phyloP scores from a whole-genome alignment of 1,284 basidiomycete genomes.

The Gomphus sp. region DNA sequence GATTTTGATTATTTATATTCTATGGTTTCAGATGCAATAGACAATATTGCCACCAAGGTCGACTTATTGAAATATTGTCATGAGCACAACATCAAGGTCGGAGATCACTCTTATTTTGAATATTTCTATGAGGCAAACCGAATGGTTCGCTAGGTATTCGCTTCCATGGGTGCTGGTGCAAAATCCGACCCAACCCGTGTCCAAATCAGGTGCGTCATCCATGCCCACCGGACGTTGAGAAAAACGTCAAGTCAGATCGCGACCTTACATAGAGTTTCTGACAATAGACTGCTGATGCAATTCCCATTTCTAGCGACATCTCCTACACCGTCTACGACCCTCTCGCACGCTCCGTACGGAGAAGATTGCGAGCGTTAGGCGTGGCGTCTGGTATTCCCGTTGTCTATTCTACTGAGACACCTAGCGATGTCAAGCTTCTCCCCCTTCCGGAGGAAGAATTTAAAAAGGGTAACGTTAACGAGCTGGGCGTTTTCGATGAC shows the following conservation, averaged over 20 bases:
- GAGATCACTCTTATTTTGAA: constrained; percentile 2
- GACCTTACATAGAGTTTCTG: background rate
- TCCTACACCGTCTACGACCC: constrained; percentile 93
- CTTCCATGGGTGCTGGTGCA: constrained; percentile 96
- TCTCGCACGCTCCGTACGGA: constrained; percentile 83
- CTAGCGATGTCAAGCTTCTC: constrained; percentile 75
- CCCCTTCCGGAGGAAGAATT: constrained; percentile 92
- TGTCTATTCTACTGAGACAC: constrained; percentile 95
- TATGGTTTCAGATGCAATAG: constrained; percentile 69
- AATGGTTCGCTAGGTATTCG: constrained; percentile 59
- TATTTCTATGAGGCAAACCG: constrained; percentile 5
- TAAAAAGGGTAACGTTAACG: constrained; percentile 81
- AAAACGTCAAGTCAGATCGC: background rate
- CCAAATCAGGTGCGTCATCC: constrained; percentile 55
- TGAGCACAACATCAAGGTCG: constrained; percentile 62
- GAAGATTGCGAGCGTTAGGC: constrained; percentile 65
- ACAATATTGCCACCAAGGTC: constrained; percentile 94
- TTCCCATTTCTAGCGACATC: constrained; percentile 56
- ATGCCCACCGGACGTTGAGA: background rate
- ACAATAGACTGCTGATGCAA: background rate
- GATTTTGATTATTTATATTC: constrained; percentile 9
- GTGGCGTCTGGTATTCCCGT: constrained; percentile 76
- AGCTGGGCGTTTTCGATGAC: constrained; percentile 88
- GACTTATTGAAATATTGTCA: constrained; percentile 82
- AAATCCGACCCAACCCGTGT: constrained; percentile 93